These are phyloP conservation scores for Silene conica DNA, from an alignment of 148 eudicot genomes.

Conservation along the genomic window DNA sequence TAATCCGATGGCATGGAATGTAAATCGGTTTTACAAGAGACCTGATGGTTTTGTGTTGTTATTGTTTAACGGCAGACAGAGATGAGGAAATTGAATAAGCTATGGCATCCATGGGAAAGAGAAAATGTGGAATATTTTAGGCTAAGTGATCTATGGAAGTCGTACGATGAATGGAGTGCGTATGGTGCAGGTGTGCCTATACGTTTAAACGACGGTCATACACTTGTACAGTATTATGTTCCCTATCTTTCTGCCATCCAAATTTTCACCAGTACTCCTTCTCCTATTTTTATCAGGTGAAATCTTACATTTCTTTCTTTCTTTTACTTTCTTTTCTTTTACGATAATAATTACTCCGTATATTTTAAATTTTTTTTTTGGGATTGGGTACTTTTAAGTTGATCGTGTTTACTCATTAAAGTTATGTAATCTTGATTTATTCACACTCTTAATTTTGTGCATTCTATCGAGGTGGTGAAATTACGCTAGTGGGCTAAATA, in stretches of 20 bases:
- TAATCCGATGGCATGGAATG: too few relatives aligned
- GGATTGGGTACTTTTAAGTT: not conserved
- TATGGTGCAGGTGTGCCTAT: conserved; percentile 96
- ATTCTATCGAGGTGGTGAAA: too few relatives aligned
- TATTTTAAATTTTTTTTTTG: too few relatives aligned
- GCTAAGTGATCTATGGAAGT: conserved; percentile 75
- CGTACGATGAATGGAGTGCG: conserved; percentile 93
- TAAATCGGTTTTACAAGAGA: not conserved
- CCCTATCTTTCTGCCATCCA: conserved; percentile 94
- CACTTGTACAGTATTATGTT: conserved; percentile 80
- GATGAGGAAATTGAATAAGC: conserved; percentile 59
- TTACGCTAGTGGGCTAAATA: too few relatives aligned
- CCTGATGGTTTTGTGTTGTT: not conserved
- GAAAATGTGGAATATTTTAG: conserved; percentile 73
- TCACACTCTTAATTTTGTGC: not conserved
- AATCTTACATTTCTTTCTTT: not conserved
- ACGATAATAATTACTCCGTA: too few relatives aligned
- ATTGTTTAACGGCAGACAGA: conserved; percentile 47
- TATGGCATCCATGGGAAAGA: conserved; percentile 94
- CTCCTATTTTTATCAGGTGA: conserved; percentile 58
- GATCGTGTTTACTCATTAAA: not conserved
- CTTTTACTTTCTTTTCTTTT: too few relatives aligned
- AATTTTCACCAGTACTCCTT: conserved; percentile 70
- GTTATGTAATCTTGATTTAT: not conserved
- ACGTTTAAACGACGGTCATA: conserved; percentile 34